Conservation (phyloP, 495 filamentous ascomycete species). For the Penicillium turbatum region DNA sequence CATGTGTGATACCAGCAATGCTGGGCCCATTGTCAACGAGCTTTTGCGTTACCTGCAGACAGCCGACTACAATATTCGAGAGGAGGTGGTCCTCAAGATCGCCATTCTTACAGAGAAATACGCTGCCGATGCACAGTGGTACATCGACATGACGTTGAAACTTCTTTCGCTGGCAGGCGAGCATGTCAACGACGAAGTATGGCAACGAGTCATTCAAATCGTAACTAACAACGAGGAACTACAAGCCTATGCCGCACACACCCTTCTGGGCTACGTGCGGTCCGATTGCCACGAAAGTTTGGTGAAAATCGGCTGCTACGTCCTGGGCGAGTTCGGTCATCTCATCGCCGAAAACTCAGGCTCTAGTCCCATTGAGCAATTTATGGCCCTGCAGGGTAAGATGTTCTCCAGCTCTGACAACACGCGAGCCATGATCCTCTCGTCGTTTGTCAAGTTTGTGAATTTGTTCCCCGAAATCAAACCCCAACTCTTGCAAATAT, state of each 20-base stretch:
- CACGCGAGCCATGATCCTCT: conserved; percentile 89
- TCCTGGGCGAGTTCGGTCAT: conserved; percentile 96
- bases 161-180: conserved; percentile 96
- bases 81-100: conserved; percentile 99
- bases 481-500: conserved; percentile 84
- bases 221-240: conserved; percentile 99
- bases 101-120: conserved; percentile 98
- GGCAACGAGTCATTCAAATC: conserved; percentile 98
- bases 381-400: conserved; percentile 86
- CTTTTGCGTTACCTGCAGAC: conserved; percentile 91
- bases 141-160: conserved; percentile 94
- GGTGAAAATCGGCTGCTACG: conserved; percentile 94
- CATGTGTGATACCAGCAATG: conserved; percentile 96
- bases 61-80: conserved; percentile 93
- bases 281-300: conserved; percentile 93
- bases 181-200: conserved; percentile 98
- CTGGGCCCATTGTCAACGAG: conserved; percentile 87
- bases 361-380: conserved; percentile 97
- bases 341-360: conserved; percentile 91
- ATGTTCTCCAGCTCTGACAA: conserved; percentile 83
- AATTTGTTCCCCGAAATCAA: conserved; percentile 99
- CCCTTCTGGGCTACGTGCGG: conserved; percentile 84
- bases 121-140: conserved; percentile 97
- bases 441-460: conserved; percentile 94
- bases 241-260: conserved; percentile 93